Evolutionary conservation across 148 eudicot species (phyloP).

Genomic region (Vaccinium macrocarpon): DNA sequence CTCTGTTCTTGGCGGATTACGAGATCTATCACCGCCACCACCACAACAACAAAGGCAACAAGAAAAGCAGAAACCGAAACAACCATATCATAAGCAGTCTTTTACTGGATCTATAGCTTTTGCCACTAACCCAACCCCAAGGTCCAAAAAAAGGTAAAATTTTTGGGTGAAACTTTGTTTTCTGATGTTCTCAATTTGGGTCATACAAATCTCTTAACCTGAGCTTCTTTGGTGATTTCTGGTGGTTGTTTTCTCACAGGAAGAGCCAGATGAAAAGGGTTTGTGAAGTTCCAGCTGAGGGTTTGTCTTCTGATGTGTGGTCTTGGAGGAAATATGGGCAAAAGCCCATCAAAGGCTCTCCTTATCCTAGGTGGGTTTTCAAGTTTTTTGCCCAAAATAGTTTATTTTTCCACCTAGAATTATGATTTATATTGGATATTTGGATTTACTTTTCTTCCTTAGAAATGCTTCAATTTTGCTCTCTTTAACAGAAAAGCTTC

Average conservation of each 20-base stretch:
- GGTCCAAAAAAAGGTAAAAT: conserved; percentile 65
- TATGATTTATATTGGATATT: too few relatives aligned
- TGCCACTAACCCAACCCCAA: conserved; percentile 27
- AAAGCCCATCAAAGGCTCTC: conserved; percentile 95
- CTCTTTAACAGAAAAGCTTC: too few relatives aligned
- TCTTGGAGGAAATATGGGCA: conserved; percentile 98
- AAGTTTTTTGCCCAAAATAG: too few relatives aligned
- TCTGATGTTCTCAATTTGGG: too few relatives aligned
- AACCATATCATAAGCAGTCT: conserved; percentile 17
- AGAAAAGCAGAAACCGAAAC: background rate
- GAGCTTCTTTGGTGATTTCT: too few relatives aligned
- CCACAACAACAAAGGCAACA: background rate
- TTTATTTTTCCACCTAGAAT: too few relatives aligned
- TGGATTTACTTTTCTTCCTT: too few relatives aligned
- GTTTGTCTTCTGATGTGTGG: conserved; percentile 81
- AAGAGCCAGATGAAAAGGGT: conserved; percentile 75
- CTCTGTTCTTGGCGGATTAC: conserved; percentile 35
- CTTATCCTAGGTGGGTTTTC: conserved; percentile 72
- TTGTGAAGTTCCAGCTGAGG: conserved; percentile 84
- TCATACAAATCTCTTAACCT: background rate
- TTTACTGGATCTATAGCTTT: background rate
- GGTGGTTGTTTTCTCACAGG: conserved; percentile 28
- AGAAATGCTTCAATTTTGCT: too few relatives aligned
- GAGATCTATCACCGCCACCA: conserved; percentile 21
- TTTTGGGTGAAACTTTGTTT: background rate